Percentiles rank a stretch among this genome's conserved stretches.
These are phyloP conservation scores for Breynia disticha DNA, from an alignment of 441 rosid genomes.

Conservation along the genomic window DNA sequence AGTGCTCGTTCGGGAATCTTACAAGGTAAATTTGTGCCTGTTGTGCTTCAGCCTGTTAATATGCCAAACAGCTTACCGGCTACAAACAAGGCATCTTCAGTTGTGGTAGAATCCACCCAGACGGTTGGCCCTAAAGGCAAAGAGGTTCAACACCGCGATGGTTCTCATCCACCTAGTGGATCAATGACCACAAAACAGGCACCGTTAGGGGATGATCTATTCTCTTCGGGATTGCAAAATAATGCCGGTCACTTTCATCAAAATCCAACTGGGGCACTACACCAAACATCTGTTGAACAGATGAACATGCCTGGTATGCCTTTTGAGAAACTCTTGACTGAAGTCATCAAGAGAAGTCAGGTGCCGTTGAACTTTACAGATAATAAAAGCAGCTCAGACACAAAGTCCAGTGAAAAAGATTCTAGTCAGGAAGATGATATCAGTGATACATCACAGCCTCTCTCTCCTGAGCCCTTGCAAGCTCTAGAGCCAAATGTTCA, in stretches of 20 bases:
- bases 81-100: conserved; percentile 14
- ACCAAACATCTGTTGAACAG: conserved; percentile 22
- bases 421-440: conserved; percentile 25
- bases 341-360: conserved; percentile 43
- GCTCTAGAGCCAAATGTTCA: conserved; percentile 34
- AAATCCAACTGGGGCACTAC: conserved; percentile 11
- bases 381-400: conserved; percentile 22
- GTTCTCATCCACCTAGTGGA: conserved; percentile 22
- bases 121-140: conserved; percentile 27
- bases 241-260: conserved; percentile 19
- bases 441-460: conserved; percentile 30
- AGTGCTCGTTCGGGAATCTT: conserved; percentile 21
- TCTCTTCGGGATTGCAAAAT: conserved; percentile 18
- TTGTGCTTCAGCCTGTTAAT: conserved; percentile 31
- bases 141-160: conserved; percentile 23
- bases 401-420: conserved; percentile 16
- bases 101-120: conserved; percentile 15
- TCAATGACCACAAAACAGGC: conserved; percentile 18
- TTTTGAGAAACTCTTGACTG: conserved; percentile 53
- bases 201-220: conserved; percentile 16
- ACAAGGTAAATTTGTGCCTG: conserved; percentile 37
- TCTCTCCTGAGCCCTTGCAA: conserved; percentile 64
- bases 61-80: conserved; percentile 30
- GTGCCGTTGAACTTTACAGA: conserved; percentile 26
- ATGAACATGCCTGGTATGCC: conserved; percentile 26